Base-by-base conservation (phyloP, 768 basidiomycete genomes). In the Rhizopogon vinicolor region DNA sequence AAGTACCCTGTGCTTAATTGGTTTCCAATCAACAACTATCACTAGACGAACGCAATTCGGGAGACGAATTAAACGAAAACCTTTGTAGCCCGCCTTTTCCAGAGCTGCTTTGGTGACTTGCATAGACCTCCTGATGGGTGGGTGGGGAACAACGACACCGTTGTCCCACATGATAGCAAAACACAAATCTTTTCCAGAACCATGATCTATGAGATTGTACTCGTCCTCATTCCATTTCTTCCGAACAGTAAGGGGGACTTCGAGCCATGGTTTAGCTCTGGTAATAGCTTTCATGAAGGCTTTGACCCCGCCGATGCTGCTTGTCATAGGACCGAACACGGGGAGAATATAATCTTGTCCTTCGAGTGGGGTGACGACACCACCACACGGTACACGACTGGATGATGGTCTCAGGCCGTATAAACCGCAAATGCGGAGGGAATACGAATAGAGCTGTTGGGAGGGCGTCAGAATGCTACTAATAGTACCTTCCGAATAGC, bases 271-370 rank as follows among this genome's bases (percentile, higher is more conserved):
- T 56, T 79, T 72, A 25, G 72, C 62, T 58, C 75, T 78, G 13
- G 87, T 62, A 25, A 94, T 78, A 1, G 81, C 78, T 65, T 86
- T 77, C 67, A 81, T 79, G 69, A 93, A 92, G 0, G 68, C 59
- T 63, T 82, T 85, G 53, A 93, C 67, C n/a, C 80, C 87, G 10
- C 66, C 71, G 43, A 91, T 58, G 29, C 81, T 81, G 41, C 71
- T 74, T 1, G 82, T 72, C 49, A 92, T 72, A 3, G 92, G 91
- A 0, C 92, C 92, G 9, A 92, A 74, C 29, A 91, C 87, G 2
- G 89, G 88, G 3, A 73, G 73, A 35, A 89, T 63, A 14, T 84
- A 82, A 55, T 91, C 89, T 64, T 87, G 83, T n/a, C 91, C 91
- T 65, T 85, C 79, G 28, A 84, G 63, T 2, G 83, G 79, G 66